These are phyloP conservation scores for Fusarium praegraminearum DNA, from an alignment of 2,329 filamentous ascomycete genomes.

Conservation along the genomic window DNA sequence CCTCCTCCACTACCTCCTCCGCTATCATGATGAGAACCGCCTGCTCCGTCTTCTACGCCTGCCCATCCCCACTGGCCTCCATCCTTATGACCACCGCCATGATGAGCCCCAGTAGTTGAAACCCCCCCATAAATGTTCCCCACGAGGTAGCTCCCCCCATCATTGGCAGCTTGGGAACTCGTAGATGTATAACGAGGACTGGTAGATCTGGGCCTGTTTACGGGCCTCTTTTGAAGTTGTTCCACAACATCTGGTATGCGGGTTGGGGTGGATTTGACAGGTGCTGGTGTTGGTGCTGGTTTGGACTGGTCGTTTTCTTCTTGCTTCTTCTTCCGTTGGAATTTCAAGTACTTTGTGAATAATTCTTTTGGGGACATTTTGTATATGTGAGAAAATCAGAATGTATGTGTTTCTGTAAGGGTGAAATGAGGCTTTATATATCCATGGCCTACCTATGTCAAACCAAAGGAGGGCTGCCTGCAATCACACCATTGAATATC, in stretches of 20 bases:
- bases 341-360: constrained; percentile 13
- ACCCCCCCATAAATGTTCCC: background rate
- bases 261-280: background rate
- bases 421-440: background rate
- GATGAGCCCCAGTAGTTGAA: background rate
- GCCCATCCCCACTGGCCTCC: constrained; percentile 9
- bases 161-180: background rate
- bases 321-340: constrained; percentile 3
- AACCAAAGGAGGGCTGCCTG: background rate
- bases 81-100: background rate
- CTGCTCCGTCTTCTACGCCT: constrained; percentile 7
- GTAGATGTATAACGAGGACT: background rate
- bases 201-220: background rate
- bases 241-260: background rate
- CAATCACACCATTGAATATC: background rate
- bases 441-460: background rate
- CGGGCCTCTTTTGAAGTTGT: background rate
- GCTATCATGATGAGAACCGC: background rate
- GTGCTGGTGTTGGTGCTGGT: background rate
- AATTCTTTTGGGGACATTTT: constrained; percentile 22
- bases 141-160: background rate
- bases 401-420: background rate
- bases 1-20: constrained; percentile 8
- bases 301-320: constrained; percentile 8
- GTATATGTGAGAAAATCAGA: background rate